Evolutionary conservation across 768 basidiomycete species (phyloP).

Genomic region (Mrakia frigida): DNA sequence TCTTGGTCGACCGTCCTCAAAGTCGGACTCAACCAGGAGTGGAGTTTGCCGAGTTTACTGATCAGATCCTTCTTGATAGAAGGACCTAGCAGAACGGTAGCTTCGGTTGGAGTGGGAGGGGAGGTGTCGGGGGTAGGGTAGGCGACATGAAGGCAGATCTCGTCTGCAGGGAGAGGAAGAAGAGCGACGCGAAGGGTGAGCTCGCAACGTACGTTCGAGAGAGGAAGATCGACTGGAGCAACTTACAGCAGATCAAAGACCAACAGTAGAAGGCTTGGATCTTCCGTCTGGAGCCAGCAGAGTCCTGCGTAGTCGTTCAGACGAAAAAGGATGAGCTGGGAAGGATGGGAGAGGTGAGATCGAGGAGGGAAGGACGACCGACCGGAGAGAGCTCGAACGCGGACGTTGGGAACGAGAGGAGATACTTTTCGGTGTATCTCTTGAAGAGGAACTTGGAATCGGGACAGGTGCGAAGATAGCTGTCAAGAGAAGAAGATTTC

Average conservation of each 20-base stretch:
- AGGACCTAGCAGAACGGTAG: background rate
- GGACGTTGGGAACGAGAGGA: background rate
- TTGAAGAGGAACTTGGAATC: background rate
- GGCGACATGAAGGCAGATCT: conserved; percentile 2
- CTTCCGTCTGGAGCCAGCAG: too few relatives aligned
- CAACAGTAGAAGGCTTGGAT: background rate
- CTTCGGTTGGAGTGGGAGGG: background rate
- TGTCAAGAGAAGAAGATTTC: too few relatives aligned
- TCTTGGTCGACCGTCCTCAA: too few relatives aligned
- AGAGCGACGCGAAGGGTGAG: background rate
- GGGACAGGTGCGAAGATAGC: background rate
- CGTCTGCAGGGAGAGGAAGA: background rate
- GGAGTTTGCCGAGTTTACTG: background rate
- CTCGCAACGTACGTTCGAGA: too few relatives aligned
- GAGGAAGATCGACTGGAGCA: too few relatives aligned
- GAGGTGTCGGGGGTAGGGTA: too few relatives aligned
- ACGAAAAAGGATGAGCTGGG: too few relatives aligned
- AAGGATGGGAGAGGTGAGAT: background rate
- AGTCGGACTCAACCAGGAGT: too few relatives aligned
- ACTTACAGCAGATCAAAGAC: too few relatives aligned
- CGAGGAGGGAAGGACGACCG: background rate
- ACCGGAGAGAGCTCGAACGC: background rate
- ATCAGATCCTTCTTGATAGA: too few relatives aligned
- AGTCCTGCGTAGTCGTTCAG: too few relatives aligned
- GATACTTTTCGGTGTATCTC: background rate